Evolutionary conservation across 371 early-diverging fungal genomes (phyloP).

Genomic region (Rhizomucor pusillus): DNA sequence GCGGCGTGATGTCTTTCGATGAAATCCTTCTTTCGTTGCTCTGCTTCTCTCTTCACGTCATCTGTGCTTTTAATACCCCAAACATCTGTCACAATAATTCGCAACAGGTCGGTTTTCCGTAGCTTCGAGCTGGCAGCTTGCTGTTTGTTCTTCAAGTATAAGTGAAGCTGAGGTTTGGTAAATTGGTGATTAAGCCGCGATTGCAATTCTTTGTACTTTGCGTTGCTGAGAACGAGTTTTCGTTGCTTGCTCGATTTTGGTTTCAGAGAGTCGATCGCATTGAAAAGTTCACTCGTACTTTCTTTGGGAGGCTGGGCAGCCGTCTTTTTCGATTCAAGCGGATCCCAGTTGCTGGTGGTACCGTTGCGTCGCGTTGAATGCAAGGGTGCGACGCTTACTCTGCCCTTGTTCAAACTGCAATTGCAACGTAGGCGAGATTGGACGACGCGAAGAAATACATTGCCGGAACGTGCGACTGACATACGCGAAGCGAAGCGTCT

Average conservation of each 20-base stretch:
- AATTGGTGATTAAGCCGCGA: background rate
- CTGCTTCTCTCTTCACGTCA: background rate
- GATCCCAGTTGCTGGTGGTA: no score
- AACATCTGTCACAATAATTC: background rate
- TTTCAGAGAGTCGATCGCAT: background rate
- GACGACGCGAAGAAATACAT: no score
- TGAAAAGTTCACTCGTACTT: background rate
- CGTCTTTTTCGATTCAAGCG: no score
- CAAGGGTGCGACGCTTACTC: no score
- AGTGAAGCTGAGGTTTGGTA: background rate
- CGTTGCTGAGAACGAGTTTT: background rate
- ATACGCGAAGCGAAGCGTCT: no score
- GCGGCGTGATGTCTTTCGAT: constrained; percentile 13
- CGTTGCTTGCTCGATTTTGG: background rate
- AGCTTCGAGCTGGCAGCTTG: background rate
- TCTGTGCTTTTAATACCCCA: background rate
- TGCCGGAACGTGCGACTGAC: no score
- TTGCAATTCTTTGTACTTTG: background rate
- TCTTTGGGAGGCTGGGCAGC: no score
- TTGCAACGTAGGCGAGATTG: no score
- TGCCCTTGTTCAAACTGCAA: no score
- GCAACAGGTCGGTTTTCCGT: background rate
- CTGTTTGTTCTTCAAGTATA: background rate
- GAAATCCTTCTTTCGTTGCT: background rate
- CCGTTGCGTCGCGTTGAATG: no score